Percentiles rank a stretch among this genome's conserved stretches.
These are phyloP conservation scores for Suhomyces anneliseae DNA, from an alignment of 1,139 yeast genomes.

Conservation along the genomic window DNA sequence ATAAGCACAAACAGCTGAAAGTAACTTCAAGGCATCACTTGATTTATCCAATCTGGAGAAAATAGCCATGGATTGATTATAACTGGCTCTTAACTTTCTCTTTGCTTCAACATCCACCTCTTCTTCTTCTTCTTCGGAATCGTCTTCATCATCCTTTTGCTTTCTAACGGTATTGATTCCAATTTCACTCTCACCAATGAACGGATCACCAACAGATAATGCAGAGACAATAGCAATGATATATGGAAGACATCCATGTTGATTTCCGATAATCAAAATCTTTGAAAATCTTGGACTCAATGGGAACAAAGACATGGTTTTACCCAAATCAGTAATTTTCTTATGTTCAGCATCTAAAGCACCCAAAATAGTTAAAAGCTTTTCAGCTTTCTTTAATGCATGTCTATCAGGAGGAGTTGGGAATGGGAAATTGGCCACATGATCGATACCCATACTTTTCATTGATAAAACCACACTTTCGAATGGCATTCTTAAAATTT, in stretches of 20 bases:
- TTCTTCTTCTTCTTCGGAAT: constrained; percentile 24
- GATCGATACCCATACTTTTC: constrained; percentile 97
- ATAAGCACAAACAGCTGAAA: constrained; percentile 86
- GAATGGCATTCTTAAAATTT: constrained; percentile 91
- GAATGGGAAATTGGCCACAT: constrained; percentile 88
- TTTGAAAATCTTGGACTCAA: constrained; percentile 91
- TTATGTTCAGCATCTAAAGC: constrained; percentile 61
- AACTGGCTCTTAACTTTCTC: constrained; percentile 49
- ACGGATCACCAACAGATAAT: constrained; percentile 91
- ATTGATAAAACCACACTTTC: constrained; percentile 91
- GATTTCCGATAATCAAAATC: constrained; percentile 85
- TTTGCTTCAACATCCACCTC: constrained; percentile 38
- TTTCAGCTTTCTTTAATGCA: constrained; percentile 65
- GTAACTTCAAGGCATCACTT: constrained; percentile 72
- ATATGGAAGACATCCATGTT: constrained; percentile 80
- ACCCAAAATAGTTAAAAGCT: constrained; percentile 68
- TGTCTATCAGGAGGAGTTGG: constrained; percentile 86
- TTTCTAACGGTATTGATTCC: constrained; percentile 43
- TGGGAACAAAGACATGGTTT: constrained; percentile 87
- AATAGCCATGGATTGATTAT: constrained; percentile 53
- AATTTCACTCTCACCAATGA: constrained; percentile 69
- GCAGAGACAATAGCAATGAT: constrained; percentile 90
- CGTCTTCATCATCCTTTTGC: constrained; percentile 28
- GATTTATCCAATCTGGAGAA: constrained; percentile 68
- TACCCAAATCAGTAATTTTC: constrained; percentile 73